phyloP scores from a whole-genome alignment of 2,329 filamentous ascomycete genomes.

The Pseudodiploospora longispora region DNA sequence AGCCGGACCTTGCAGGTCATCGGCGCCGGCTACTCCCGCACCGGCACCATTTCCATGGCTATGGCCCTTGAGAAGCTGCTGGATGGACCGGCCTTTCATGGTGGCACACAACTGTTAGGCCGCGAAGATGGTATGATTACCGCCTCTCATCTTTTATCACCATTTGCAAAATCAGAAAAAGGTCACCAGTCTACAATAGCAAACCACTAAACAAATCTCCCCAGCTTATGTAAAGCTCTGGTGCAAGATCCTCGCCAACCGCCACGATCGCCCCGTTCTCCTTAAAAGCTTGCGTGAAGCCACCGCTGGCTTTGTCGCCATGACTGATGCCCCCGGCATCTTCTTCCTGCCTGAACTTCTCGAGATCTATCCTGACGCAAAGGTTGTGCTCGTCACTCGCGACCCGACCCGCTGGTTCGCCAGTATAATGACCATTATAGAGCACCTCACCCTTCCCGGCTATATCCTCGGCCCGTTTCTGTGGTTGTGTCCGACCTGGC shows the following conservation, averaged over 20 bases:
- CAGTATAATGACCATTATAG: constrained; percentile 16
- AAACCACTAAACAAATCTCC: neutral
- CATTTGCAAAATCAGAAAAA: too few relatives aligned
- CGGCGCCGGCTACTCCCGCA: constrained; percentile 32
- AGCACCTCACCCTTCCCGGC: neutral
- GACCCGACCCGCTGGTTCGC: constrained; percentile 28
- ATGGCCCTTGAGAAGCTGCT: constrained; percentile 38
- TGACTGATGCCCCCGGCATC: constrained; percentile 35
- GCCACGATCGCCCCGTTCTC: constrained; percentile 16
- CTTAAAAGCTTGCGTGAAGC: constrained; percentile 25
- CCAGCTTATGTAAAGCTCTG: constrained; percentile 10
- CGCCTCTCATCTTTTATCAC: neutral
- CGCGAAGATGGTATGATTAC: constrained; percentile 24
- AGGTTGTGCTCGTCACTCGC: constrained; percentile 34
- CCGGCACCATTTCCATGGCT: constrained; percentile 33
- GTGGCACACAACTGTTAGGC: constrained; percentile 31
- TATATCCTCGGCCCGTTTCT: constrained; percentile 5
- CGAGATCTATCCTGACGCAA: constrained; percentile 39
- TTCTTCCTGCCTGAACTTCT: constrained; percentile 37
- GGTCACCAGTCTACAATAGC: neutral
- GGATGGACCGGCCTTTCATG: constrained; percentile 40
- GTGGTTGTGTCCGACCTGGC: constrained; percentile 10
- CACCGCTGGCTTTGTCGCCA: constrained; percentile 35
- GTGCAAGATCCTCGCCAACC: constrained; percentile 5
- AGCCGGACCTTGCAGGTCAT: constrained; percentile 31